These are phyloP conservation scores for Erodium moschatum DNA, from an alignment of 441 rosid species.

Conservation along the genomic window DNA sequence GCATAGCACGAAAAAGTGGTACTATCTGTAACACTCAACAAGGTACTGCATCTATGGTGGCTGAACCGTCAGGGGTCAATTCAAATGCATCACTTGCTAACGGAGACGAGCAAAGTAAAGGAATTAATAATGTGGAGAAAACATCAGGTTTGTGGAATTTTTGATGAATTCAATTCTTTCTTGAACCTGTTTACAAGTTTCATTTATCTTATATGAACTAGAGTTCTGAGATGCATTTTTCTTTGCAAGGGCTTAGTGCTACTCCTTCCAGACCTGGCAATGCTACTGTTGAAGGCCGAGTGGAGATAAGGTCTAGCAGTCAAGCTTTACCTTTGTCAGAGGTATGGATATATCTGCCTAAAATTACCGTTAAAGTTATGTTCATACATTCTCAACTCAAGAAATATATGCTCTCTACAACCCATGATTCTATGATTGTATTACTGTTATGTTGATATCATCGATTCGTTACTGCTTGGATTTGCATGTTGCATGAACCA, in stretches of 20 bases:
- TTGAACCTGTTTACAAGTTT: slow-evolving; percentile 10
- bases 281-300: slow-evolving; percentile 36
- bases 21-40: slow-evolving; percentile 29
- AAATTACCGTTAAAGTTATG: neutral
- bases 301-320: slow-evolving; percentile 46
- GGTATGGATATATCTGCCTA: slow-evolving; percentile 33
- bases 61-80: slow-evolving; percentile 39
- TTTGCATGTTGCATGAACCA: neutral
- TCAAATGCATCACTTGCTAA: slow-evolving; percentile 35
- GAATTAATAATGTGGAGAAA: slow-evolving; percentile 42
- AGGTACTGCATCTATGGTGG: slow-evolving; percentile 43
- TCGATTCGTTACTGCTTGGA: slow-evolving; percentile 2
- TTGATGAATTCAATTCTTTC: slow-evolving; percentile 8
- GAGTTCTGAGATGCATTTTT: slow-evolving; percentile 27
- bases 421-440: slow-evolving; percentile 3
- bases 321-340: slow-evolving; percentile 42
- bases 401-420: neutral
- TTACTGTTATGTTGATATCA: neutral
- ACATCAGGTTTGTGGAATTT: slow-evolving; percentile 43
- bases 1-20: slow-evolving; percentile 33
- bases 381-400: neutral
- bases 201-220: slow-evolving; percentile 16
- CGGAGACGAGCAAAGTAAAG: slow-evolving; percentile 53
- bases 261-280: slow-evolving; percentile 45
- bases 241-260: slow-evolving; percentile 46